Conservation (phyloP, 805 yeast species). For the Wickerhamomyces bovis region DNA sequence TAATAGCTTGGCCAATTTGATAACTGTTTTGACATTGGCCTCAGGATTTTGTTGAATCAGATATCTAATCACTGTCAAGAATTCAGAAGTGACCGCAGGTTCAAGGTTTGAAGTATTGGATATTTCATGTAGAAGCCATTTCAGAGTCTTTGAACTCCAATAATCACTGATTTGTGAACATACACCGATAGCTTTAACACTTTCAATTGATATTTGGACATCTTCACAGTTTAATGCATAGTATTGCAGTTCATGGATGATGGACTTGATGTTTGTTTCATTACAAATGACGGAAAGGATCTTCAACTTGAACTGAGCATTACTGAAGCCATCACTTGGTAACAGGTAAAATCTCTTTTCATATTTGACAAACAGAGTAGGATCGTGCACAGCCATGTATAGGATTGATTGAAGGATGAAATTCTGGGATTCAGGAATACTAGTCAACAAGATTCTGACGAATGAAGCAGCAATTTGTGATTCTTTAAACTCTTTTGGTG, state of each 20-base stretch:
- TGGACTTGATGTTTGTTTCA: conserved; percentile 41
- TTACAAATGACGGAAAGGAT: conserved; percentile 55
- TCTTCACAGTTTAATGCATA: conserved; percentile 32
- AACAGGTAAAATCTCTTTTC: conserved; percentile 47
- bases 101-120: conserved; percentile 20
- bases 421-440: conserved; percentile 29
- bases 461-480: conserved; percentile 46
- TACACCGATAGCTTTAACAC: conserved; percentile 57
- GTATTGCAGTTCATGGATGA: conserved; percentile 60
- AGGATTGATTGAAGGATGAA: conserved; percentile 44
- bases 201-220: conserved; percentile 31
- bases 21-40: conserved; percentile 48
- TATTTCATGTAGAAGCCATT: conserved; percentile 56
- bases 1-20: conserved; percentile 38
- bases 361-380: conserved; percentile 29
- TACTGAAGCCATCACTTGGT: conserved; percentile 43
- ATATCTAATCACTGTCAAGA: conserved; percentile 65
- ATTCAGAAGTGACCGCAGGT: conserved; percentile 46
- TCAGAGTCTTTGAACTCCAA: conserved; percentile 51
- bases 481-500: conserved; percentile 45
- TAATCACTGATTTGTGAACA: conserved; percentile 45
- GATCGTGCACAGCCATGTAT: conserved; percentile 31
- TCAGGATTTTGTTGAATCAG: conserved; percentile 59
- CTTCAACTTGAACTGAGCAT: conserved; percentile 50
- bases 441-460: conserved; percentile 32